Base-by-base conservation (phyloP, 108 stramenopile species). In the Skeletonema menzelii region DNA sequence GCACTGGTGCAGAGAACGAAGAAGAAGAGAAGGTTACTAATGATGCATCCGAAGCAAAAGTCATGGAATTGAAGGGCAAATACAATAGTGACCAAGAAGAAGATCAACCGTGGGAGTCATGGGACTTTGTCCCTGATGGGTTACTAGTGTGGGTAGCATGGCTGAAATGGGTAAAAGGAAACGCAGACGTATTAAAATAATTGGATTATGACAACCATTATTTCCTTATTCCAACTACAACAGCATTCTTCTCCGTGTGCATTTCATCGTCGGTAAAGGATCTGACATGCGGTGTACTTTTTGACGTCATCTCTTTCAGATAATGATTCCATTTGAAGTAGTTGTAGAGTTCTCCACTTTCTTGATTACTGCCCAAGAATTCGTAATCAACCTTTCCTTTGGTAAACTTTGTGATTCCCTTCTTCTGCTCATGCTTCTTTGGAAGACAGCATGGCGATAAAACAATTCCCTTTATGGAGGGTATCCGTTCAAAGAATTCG, bases 71-170 rank as follows among this genome's bases (percentile, higher is more conserved):
- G 27, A 61, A 56, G 44, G 13, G 28, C 17, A 34, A 65, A 22
- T 38, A 67, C 26, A 32, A 30, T 35, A 65, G 22, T 30, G 35
- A 69, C 30, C 40, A 64, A n/a, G 27, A 72, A 20, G 20, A 57
- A 10, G 28, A 57, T 4, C 57, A 28, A 17, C 73, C 61, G 53
- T 47, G 64, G 67, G 59, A 80, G 47, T 47, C 73, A 37, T 93
- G 92, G 92, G 88, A 93, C 63, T 93, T 72, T 75, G 92, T 93
- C 46, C 92, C 92, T 1, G 92, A 93, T 67, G 92, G 92, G 17
- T 69, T 93, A 47, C 65, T 93, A 5, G 92, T 93, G 14, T 93
- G 91, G 91, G 80, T 87, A 19, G 82, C 85, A 37, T 93, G 91
- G 91, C 47, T 88, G 11, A 17, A 76, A 38, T 84, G 65, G 65